Evolutionary conservation across 2,329 filamentous ascomycete genomes (phyloP), one percentile per base, ranked within the genome.

Genomic region (Colletotrichum chrysophilum): DNA sequence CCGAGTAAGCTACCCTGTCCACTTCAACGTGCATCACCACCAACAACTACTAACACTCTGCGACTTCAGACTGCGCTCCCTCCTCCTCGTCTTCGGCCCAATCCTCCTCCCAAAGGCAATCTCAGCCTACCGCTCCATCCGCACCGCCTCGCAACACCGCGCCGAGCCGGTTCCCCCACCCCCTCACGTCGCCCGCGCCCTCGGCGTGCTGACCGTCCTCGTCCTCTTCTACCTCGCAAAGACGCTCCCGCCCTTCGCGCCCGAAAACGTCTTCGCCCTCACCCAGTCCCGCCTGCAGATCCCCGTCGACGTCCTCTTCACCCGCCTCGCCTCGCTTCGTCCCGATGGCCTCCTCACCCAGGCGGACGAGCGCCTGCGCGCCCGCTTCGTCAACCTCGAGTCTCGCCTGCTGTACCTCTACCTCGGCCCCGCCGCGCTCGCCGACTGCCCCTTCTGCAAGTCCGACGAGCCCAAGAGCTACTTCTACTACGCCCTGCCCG

Each of bases 251-350:
- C 78, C 86, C 74, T 93, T 95, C 81, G 87, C 91, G 7, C 94
- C 94, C 6, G 92, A 95, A 82, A 98, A 98, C 85, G 87, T 98
- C 83, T 98, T 98, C 88, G 82, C 84, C 34, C 84, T 88, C 21
- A 98, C 96, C 1, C 89, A 92, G 72, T 97, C 95, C 66, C 94
- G 96, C 38, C 91, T 98, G 21, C 94, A 96, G 80, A 96, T 94
- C 56, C 93, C 95, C n/a, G 93, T 91, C 56, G 94, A 96, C 81
- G 93, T 97, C 38, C 89, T 98, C 76, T 97, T 98, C 84, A 92
- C 90, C 75, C 94, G 96, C 18, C 89, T 98, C 12, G 85, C 89
- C 5, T 83, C 88, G 3, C 81, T 93, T 2, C 90, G 93, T 0
- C 86, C 89, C 1, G 79, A 78, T 43, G 79, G 79, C 55, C 78